Conservation (phyloP, 371 early-diverging fungal species). For the Conidiobolus incongruus region DNA sequence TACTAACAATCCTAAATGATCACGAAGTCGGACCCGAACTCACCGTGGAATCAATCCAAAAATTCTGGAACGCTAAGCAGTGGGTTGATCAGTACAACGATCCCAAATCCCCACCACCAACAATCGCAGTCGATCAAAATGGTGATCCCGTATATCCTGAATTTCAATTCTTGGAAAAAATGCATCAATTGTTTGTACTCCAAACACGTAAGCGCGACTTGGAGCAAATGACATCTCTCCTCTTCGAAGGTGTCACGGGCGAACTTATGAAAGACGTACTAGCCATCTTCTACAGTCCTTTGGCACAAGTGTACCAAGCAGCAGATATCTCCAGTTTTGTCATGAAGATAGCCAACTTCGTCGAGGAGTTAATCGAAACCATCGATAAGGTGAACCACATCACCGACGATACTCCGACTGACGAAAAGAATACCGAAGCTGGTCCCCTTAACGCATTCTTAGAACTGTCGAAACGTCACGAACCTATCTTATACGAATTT, state of each 20-base stretch:
- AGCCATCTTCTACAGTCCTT: constrained; percentile 34
- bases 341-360: constrained; percentile 24
- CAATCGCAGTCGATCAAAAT: not conserved
- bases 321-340: constrained; percentile 37
- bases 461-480: constrained; percentile 21
- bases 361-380: constrained; percentile 27
- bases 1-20: constrained; percentile 8
- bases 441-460: constrained; percentile 6
- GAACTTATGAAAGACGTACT: constrained; percentile 33
- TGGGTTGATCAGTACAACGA: constrained; percentile 3
- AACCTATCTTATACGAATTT: constrained; percentile 27
- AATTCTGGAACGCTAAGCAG: not conserved
- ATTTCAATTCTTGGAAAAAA: constrained; percentile 6
- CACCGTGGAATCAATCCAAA: constrained; percentile 4
- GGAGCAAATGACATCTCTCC: constrained; percentile 22
- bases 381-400: constrained; percentile 19
- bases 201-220: constrained; percentile 14
- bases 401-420: not conserved
- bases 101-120: constrained; percentile 7
- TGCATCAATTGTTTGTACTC: constrained; percentile 6
- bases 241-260: constrained; percentile 36
- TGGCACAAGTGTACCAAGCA: constrained; percentile 33
- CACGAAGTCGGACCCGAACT: not conserved
- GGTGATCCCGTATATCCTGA: not conserved
- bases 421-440: not conserved